Base-by-base conservation (phyloP, 495 filamentous ascomycete species). In the Polyplosphaeria fusca region DNA sequence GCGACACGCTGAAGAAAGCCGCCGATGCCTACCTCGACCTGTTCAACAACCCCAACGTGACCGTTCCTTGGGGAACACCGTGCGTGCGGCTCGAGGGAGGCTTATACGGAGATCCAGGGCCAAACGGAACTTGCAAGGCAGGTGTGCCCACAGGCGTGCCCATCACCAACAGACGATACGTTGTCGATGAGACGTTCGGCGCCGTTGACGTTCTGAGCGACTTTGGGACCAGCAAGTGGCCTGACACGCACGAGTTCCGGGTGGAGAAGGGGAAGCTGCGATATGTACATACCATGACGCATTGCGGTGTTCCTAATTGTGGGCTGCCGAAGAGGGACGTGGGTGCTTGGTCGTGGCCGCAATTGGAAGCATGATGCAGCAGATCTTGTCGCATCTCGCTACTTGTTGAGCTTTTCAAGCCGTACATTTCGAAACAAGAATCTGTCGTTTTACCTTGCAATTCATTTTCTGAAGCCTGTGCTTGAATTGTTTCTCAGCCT, bases 191-290 rank as follows among this genome's bases (percentile, higher is more conserved):
- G 47, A 47, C 30, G 4, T 9, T 58, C 14, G 60, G 60, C 1
- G 25, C 26, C 19, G 60, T 63, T 0, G 55, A 59, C 27, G 60
- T 63, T n/a, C 22, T 63, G 35, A 52, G 76, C 55, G 71, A 72
- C 44, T 77, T 79, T 49, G 58, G 62, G 19, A 51, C 35, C 4
- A 63, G 59, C 3, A 67, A 69, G 40, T 63, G 70, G 24, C 75
- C 77, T 20, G 77, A 79, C 55, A 78, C 71, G 44, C 77, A 79
- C 58, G 70, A 76, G 66, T 79, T 79, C 64, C 61, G 76, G 12
- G 66, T 79, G 0, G 76, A 77, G 67, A 68, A 68, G 14, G 77
- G 77, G n/a, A 73, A 73, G 69, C 49, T 79, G 41, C 64, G 74
- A 23, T 77, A 67, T 60, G 73, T 78, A 23, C 76, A 78, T 60